Base-by-base conservation (phyloP, 2,329 filamentous ascomycete genomes). In the Verticillium nonalfalfae region DNA sequence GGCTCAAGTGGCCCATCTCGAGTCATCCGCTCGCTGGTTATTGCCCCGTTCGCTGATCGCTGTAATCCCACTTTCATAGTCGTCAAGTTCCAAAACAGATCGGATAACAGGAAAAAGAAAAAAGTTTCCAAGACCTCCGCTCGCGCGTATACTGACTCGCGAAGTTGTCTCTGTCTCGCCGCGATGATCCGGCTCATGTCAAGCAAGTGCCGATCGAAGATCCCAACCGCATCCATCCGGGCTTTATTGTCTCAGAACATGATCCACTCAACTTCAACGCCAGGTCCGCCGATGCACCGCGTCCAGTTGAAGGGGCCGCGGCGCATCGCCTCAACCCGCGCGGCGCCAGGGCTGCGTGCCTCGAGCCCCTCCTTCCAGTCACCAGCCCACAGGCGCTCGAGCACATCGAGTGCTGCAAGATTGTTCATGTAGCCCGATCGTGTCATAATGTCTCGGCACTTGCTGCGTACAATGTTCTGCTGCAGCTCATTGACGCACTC, bases 381-480 rank as follows among this genome's bases (percentile, higher is more conserved):
- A 58, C 81, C 83, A 13, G 81, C 80, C 93, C 94, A 97, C 15
- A 96, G 83, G 68, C 88, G 87, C 78, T 97, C 93, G 52, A 97
- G 76, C 4, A 97, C 86, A 69, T 95, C 90, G 33, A 97, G 81
- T 7, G 90, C 92, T 7, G 90, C 90, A 50, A 96, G 82, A 72
- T 97, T 97, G 76, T 97, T 97, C 81, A 93, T 91, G 76, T 97
- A 97, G 1, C 93, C 93, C 60, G 90, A 94, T 66, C 94, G 90
- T 35, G 87, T 85, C 81, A 94, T 93, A 66, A 97, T 94, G 70
- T 94, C 92, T 55, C 88, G 82, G 76, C 92, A 96, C 68, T 93
- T 89, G 66, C 86, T 82, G 59, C 93, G 86, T 59, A 97, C 89
- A 62, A 93, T 85, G 61, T 85, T 85, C 65, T 93, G 90, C 70